phyloP scores from a whole-genome alignment of 164 flowering plant species.

The Piper betle region DNA sequence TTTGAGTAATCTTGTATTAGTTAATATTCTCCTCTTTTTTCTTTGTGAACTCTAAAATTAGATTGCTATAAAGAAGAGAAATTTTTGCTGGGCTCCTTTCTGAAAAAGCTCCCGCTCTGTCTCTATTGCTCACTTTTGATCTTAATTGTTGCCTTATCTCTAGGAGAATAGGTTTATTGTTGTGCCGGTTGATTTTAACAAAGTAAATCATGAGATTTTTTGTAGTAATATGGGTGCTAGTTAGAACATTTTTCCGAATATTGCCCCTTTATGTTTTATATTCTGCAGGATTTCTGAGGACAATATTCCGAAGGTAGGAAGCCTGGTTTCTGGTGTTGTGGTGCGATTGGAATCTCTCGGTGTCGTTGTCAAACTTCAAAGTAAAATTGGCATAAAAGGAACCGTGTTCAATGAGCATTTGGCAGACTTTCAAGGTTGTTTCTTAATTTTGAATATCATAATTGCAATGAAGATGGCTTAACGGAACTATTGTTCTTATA shows the following conservation, averaged over 20 bases:
- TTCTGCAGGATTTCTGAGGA: conserved; percentile 35
- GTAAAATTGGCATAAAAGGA: conserved; percentile 44
- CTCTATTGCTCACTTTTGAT: too few species aligned
- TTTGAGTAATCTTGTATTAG: too few species aligned
- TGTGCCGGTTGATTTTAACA: too few species aligned
- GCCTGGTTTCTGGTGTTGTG: conserved; percentile 70
- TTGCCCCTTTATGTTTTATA: not conserved
- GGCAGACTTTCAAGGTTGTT: conserved; percentile 72
- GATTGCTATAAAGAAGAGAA: too few species aligned
- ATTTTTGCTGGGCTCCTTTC: too few species aligned
- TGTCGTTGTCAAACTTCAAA: conserved; percentile 36
- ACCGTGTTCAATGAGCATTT: conserved; percentile 64
- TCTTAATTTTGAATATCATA: not conserved
- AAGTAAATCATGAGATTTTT: too few species aligned
- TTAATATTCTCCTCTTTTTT: too few species aligned
- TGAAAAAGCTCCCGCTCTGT: too few species aligned
- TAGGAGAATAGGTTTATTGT: too few species aligned
- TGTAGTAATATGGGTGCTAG: not conserved
- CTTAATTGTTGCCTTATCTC: too few species aligned
- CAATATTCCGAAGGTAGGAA: conserved; percentile 48
- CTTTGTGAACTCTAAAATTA: too few species aligned
- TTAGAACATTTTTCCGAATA: not conserved
- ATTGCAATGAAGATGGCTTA: not conserved
- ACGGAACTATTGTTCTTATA: not conserved
- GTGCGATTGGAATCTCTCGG: conserved; percentile 40